These are phyloP conservation scores for Microcos paniculata DNA, from an alignment of 345 rosid genomes.

Conservation along the genomic window DNA sequence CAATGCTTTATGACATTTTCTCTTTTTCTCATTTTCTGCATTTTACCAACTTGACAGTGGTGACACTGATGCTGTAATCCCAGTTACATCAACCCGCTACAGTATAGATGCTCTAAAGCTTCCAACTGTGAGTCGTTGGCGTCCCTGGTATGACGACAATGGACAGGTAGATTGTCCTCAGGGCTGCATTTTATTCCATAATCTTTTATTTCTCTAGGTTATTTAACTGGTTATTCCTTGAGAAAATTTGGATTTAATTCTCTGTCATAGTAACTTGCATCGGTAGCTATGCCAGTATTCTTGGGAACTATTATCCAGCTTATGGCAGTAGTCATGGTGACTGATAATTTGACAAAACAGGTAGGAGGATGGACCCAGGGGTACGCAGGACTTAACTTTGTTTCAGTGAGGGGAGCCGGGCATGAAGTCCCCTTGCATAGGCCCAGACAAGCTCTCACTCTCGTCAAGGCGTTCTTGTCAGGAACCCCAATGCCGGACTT, in stretches of 20 bases:
- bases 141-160: constrained; percentile 77
- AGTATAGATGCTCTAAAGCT: constrained; percentile 80
- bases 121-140: constrained; percentile 61
- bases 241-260: neutral
- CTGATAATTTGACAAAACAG: constrained; percentile 36
- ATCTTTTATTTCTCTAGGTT: neutral
- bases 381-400: constrained; percentile 76
- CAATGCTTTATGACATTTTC: neutral
- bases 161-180: constrained; percentile 54
- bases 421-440: constrained; percentile 91
- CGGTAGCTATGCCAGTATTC: neutral
- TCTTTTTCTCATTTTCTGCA: neutral
- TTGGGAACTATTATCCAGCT: neutral
- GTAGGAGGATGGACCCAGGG: constrained; percentile 97
- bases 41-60: constrained; percentile 46
- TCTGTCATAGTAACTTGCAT: neutral
- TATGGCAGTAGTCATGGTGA: neutral
- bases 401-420: constrained; percentile 88
- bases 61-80: constrained; percentile 85
- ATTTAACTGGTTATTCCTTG: neutral
- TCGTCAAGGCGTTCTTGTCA: constrained; percentile 70
- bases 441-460: constrained; percentile 73
- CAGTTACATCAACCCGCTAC: constrained; percentile 88
- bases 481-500: constrained; percentile 54
- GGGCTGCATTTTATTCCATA: neutral